phyloP scores from a whole-genome alignment of 305 asterid genomes.

The Ajuga reptans region DNA sequence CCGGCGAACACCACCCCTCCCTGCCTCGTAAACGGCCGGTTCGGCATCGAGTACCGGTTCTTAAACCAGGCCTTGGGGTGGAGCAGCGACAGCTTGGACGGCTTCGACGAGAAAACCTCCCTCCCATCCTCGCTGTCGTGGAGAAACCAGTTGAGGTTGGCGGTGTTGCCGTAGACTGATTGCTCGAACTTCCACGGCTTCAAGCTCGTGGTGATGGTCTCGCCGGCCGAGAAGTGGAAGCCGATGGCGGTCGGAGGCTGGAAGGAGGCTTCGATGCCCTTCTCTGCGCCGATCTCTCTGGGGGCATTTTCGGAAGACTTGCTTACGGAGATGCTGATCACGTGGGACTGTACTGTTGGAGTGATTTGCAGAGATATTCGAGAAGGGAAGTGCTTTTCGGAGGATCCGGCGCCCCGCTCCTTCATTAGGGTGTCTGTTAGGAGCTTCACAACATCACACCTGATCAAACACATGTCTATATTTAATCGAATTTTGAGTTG shows the following conservation, averaged over 20 bases:
- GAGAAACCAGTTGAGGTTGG: constrained; percentile 58
- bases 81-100: constrained; percentile 53
- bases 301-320: constrained; percentile 67
- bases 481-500: no score
- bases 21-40: constrained; percentile 60
- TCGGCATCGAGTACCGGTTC: constrained; percentile 55
- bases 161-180: constrained; percentile 55
- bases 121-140: constrained; percentile 64
- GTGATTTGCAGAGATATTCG: constrained; percentile 58
- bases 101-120: constrained; percentile 75
- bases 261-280: constrained; percentile 55
- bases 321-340: constrained; percentile 58
- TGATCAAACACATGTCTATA: constrained; percentile 5
- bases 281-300: constrained; percentile 48
- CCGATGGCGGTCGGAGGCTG: constrained; percentile 57
- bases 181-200: constrained; percentile 89
- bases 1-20: constrained; percentile 83
- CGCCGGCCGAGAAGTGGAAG: constrained; percentile 52
- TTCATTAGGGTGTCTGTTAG: constrained; percentile 43
- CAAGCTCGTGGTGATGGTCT: constrained; percentile 44
- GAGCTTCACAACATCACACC: constrained; percentile 68
- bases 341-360: constrained; percentile 49
- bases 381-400: constrained; percentile 84
- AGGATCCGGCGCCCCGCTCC: constrained; percentile 63
- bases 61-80: constrained; percentile 78